Evolutionary conservation across 257 asterid genomes (phyloP).

Genomic region (Scutellaria baicalensis): DNA sequence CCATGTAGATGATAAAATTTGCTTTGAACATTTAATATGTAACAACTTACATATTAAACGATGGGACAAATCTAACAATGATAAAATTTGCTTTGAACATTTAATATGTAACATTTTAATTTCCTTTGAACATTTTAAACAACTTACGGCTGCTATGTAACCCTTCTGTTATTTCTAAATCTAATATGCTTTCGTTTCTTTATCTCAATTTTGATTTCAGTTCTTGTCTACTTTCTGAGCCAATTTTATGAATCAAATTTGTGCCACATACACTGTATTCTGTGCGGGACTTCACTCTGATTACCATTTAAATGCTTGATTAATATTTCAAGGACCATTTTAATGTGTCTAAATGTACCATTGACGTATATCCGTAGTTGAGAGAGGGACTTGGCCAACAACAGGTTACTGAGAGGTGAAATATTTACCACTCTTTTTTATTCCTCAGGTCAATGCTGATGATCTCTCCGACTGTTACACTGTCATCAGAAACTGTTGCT

Average conservation of each 20-base stretch:
- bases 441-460: conserved; percentile 54
- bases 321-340: background rate
- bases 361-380: background rate
- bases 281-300: background rate
- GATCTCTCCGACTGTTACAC: conserved; percentile 52
- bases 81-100: too few relatives aligned
- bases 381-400: background rate
- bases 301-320: background rate
- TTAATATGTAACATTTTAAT: too few relatives aligned
- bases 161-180: conserved; percentile 1
- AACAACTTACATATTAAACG: background rate
- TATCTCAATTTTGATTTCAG: background rate
- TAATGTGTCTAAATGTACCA: too few relatives aligned
- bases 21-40: background rate
- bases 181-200: background rate
- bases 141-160: background rate
- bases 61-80: too few relatives aligned
- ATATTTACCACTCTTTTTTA: conserved; percentile 10
- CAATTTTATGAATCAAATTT: background rate
- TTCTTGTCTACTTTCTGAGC: background rate
- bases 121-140: background rate
- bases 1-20: background rate
- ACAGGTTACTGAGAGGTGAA: background rate
- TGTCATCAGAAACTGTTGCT: conserved; percentile 63
- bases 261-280: background rate